Evolutionary conservation across 1,284 basidiomycete genomes (phyloP).

Genomic region (Dichomitus squalens): DNA sequence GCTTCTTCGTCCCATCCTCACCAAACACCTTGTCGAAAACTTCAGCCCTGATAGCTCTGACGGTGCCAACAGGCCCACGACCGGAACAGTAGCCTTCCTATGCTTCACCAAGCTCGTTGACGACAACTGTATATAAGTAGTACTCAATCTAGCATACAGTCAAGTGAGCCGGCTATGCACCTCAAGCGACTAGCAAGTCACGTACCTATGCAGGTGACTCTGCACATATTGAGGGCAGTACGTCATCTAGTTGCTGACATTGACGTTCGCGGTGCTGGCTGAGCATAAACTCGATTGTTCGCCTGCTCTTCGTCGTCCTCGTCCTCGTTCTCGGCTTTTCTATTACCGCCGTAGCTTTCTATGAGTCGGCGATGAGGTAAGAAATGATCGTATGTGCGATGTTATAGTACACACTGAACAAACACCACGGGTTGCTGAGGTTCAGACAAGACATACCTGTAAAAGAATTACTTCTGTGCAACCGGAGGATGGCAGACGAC

Average conservation of each 20-base stretch:
- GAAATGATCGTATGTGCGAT: not conserved
- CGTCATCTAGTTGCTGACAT: not conserved
- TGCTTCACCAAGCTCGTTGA: conserved; percentile 34
- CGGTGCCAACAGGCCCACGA: conserved; percentile 20
- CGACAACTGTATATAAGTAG: too few relatives aligned
- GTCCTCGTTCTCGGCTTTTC: not conserved
- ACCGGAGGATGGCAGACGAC: too few relatives aligned
- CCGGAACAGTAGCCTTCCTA: conserved; percentile 24
- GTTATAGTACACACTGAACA: not conserved
- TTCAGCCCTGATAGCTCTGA: conserved; percentile 26
- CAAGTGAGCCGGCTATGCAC: too few relatives aligned
- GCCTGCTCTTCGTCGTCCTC: not conserved
- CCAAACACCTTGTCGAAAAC: conserved; percentile 21
- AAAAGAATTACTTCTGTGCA: not conserved
- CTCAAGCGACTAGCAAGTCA: too few relatives aligned
- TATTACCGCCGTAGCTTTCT: not conserved
- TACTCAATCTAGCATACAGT: too few relatives aligned
- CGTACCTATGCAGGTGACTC: too few relatives aligned
- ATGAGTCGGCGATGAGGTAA: not conserved
- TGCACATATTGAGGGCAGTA: too few relatives aligned
- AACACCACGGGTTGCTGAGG: conserved; percentile 4
- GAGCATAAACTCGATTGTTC: not conserved
- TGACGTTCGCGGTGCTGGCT: not conserved
- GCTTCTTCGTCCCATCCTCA: conserved; percentile 21
- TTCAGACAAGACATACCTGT: not conserved